Percentiles rank a stretch among this genome's conserved stretches.
phyloP scores from a whole-genome alignment of 805 yeast genomes.

The Schizosaccharomyces cryophilus region DNA sequence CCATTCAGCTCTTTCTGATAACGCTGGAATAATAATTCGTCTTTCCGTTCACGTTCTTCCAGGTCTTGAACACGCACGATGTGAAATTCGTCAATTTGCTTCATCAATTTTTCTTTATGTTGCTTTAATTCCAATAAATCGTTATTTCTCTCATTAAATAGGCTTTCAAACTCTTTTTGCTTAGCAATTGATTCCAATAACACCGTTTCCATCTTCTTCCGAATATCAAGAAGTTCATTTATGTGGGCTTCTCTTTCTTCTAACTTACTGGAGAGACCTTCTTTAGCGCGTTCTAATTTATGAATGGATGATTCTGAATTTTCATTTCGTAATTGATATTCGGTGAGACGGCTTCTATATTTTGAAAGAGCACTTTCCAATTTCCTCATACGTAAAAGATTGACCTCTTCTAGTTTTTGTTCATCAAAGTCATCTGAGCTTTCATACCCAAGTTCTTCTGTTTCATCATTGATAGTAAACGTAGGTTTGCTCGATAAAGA shows the following conservation, averaged over 20 bases:
- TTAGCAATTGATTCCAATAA: neutral
- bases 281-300: neutral
- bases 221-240: neutral
- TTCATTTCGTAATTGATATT: neutral
- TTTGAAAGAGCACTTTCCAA: neutral
- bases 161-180: neutral
- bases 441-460: no score
- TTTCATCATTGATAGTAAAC: neutral
- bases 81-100: neutral
- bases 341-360: neutral
- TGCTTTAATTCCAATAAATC: neutral
- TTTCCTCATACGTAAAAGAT: neutral
- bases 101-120: neutral
- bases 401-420: neutral
- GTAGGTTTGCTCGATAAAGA: neutral
- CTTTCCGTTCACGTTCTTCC: neutral
- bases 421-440: no score
- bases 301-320: neutral
- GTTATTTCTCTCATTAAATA: neutral
- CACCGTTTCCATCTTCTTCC: neutral
- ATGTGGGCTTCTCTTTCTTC: neutral
- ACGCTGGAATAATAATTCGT: neutral
- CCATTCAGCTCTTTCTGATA: neutral
- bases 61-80: neutral
- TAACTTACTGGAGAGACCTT: neutral